Conservation (phyloP, 495 filamentous ascomycete species). For the Aspergillus baeticus region DNA sequence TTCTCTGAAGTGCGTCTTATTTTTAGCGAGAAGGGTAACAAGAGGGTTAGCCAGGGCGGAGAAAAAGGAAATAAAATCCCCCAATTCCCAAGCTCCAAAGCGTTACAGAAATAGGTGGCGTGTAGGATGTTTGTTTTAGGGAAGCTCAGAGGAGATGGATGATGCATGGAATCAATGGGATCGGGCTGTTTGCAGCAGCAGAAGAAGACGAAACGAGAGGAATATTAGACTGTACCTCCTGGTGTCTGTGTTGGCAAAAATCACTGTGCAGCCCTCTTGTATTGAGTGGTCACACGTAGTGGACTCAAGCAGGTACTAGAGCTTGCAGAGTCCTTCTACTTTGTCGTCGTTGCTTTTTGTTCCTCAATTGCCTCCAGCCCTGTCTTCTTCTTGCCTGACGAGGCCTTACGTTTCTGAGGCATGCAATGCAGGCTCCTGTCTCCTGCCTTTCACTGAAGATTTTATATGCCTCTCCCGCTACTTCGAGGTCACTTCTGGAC, state of each 20-base stretch:
- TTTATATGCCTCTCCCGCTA: slow-evolving; percentile 7
- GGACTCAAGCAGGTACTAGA: slow-evolving; percentile 10
- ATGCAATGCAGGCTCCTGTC: neutral
- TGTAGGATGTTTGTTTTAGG: slow-evolving; percentile 12
- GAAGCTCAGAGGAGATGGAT: slow-evolving; percentile 11
- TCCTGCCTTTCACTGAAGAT: neutral
- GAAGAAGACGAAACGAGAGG: neutral
- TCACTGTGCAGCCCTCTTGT: slow-evolving; percentile 7
- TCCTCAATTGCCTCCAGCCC: neutral
- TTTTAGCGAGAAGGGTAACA: slow-evolving; percentile 2
- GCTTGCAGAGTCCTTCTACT: slow-evolving; percentile 4
- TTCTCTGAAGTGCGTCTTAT: slow-evolving; percentile 1
- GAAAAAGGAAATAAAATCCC: slow-evolving; percentile 6
- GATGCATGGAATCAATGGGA: neutral
- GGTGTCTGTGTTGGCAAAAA: slow-evolving; percentile 26
- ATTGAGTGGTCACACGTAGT: slow-evolving; percentile 20
- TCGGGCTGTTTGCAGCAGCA: slow-evolving; percentile 14
- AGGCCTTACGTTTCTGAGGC: neutral
- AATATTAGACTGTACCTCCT: neutral
- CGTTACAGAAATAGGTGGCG: neutral
- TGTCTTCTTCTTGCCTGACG: slow-evolving; percentile 3
- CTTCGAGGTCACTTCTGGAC: slow-evolving; percentile 1
- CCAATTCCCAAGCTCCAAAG: slow-evolving; percentile 1
- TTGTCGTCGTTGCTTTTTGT: neutral
- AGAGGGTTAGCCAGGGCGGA: neutral